Conservation (phyloP, 768 basidiomycete species). For the Strobilomyces confusus region DNA sequence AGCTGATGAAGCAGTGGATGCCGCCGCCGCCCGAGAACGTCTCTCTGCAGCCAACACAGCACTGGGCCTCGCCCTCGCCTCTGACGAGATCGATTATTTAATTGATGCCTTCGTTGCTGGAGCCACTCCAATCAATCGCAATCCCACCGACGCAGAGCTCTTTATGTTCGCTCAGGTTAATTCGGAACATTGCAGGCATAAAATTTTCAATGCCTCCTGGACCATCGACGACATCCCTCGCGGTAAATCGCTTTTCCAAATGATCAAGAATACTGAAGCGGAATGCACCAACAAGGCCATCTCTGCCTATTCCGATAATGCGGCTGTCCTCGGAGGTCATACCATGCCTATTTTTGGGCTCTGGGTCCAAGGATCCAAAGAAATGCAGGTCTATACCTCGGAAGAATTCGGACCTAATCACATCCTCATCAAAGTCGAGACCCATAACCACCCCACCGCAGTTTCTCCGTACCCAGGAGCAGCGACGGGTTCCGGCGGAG, state of each 20-base stretch:
- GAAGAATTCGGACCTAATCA: constrained; percentile 65
- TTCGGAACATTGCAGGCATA: constrained; percentile 99
- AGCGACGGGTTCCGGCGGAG: constrained; percentile 96
- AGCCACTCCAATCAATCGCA: constrained; percentile 59
- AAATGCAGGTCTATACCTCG: constrained; percentile 49
- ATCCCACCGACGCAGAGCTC: constrained; percentile 95
- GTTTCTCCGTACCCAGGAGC: constrained; percentile 99
- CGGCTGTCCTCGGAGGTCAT: constrained; percentile 82
- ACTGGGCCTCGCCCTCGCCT: constrained; percentile 85
- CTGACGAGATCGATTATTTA: constrained; percentile 90
- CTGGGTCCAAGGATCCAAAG: constrained; percentile 25
- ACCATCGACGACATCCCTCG: constrained; percentile 68
- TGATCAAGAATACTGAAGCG: constrained; percentile 96
- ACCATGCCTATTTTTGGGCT: constrained; percentile 71
- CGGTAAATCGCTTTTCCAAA: constrained; percentile 81
- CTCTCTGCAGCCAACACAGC: constrained; percentile 75
- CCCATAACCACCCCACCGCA: constrained; percentile 98
- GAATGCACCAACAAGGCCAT: constrained; percentile 74
- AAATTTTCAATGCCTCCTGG: constrained; percentile 99
- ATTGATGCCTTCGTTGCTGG: constrained; percentile 84
- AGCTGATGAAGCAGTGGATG: constrained; percentile 22
- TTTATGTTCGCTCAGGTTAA: constrained; percentile 99
- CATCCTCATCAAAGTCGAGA: constrained; percentile 96
- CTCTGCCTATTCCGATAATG: constrained; percentile 97
- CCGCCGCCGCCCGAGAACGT: constrained; percentile 49